These are phyloP conservation scores for Termitomyces sp. DNA, from an alignment of 768 basidiomycete genomes.

Conservation along the genomic window DNA sequence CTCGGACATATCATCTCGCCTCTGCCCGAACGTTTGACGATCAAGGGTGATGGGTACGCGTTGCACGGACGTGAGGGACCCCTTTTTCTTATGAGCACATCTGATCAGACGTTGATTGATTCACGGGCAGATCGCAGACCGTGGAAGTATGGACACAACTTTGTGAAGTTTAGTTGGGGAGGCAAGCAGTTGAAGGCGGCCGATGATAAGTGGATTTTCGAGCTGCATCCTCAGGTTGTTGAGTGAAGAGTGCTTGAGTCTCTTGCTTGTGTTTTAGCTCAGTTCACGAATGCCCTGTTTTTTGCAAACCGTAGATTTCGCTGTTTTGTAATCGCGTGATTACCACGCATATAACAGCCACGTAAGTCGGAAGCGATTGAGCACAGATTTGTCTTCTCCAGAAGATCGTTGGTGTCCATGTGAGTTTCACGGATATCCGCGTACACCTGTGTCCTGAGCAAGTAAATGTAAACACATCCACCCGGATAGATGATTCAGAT, in stretches of 20 bases:
- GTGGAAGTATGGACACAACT: slow-evolving; percentile 25
- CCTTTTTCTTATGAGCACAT: neutral
- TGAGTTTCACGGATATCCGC: neutral
- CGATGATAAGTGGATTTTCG: slow-evolving; percentile 29
- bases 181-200: slow-evolving; percentile 15
- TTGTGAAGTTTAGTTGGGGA: slow-evolving; percentile 25
- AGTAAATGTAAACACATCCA: too few relatives aligned
- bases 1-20: slow-evolving; percentile 23
- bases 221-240: slow-evolving; percentile 14
- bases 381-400: neutral
- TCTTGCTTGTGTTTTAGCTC: neutral
- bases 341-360: neutral
- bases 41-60: slow-evolving; percentile 25
- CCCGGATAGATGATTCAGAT: too few relatives aligned
- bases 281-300: neutral
- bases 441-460: neutral
- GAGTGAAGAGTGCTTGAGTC: neutral
- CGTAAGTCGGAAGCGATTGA: neutral
- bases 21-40: slow-evolving; percentile 20
- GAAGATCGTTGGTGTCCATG: neutral
- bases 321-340: neutral
- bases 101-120: neutral
- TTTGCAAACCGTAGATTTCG: neutral
- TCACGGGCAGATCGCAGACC: slow-evolving; percentile 17
- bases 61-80: slow-evolving; percentile 24